phyloP scores from a whole-genome alignment of 768 basidiomycete species.

The Tylopilus subfusipes region DNA sequence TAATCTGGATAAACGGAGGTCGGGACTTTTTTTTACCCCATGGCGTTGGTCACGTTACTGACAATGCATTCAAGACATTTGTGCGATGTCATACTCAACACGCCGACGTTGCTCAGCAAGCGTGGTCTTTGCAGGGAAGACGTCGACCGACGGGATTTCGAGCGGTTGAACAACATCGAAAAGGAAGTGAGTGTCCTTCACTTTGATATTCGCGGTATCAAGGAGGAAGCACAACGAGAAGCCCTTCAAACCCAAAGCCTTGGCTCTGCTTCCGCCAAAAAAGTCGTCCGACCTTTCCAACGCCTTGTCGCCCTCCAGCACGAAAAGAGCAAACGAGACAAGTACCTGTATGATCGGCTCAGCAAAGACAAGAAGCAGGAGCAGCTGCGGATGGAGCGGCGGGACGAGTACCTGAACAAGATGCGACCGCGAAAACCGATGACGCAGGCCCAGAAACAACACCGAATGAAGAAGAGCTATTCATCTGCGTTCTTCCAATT shows the following conservation, averaged over 20 bases:
- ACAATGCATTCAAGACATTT: slow-evolving; percentile 53
- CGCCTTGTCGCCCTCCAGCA: slow-evolving; percentile 60
- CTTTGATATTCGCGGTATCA: slow-evolving; percentile 70
- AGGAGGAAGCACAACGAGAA: slow-evolving; percentile 73
- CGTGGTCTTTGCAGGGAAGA: slow-evolving; percentile 51
- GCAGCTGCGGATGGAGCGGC: slow-evolving; percentile 65
- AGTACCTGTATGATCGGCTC: slow-evolving; percentile 60
- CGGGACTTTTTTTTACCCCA: slow-evolving; percentile 14
- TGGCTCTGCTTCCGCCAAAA: slow-evolving; percentile 49
- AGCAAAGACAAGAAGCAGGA: slow-evolving; percentile 75
- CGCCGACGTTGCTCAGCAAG: slow-evolving; percentile 41
- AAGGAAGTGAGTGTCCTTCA: slow-evolving; percentile 57
- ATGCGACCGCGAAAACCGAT: slow-evolving; percentile 58
- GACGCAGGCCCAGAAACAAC: slow-evolving; percentile 60
- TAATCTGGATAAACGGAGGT: slow-evolving; percentile 84
- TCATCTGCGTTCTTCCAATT: slow-evolving; percentile 76
- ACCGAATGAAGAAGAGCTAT: slow-evolving; percentile 86
- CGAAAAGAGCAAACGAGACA: slow-evolving; percentile 82
- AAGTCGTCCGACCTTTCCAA: slow-evolving; percentile 62
- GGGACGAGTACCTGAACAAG: slow-evolving; percentile 70
- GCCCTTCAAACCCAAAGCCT: slow-evolving; percentile 41
- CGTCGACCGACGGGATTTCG: slow-evolving; percentile 62
- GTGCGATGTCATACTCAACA: slow-evolving; percentile 58
- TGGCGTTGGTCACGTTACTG: neutral
- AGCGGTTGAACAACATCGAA: slow-evolving; percentile 73